phyloP scores from a whole-genome alignment of 2,329 filamentous ascomycete species.

The Sarocladium brachiariae region DNA sequence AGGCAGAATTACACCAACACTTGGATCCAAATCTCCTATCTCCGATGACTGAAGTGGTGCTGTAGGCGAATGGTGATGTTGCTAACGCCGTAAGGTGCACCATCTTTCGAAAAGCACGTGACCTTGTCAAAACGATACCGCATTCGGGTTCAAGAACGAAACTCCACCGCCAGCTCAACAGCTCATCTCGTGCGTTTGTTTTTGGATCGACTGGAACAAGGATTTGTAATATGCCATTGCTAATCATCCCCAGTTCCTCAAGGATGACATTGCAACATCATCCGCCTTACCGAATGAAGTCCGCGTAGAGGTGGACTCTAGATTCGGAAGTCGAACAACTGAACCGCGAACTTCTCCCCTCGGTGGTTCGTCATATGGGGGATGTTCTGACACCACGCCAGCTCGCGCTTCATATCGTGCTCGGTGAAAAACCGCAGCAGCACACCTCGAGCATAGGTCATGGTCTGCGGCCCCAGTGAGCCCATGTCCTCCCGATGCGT shows the following conservation, averaged over 20 bases:
- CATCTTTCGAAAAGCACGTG: slow-evolving; percentile 3
- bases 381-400: slow-evolving; percentile 9
- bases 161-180: no score
- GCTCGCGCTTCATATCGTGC: background rate
- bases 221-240: slow-evolving; percentile 1
- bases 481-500: slow-evolving; percentile 6
- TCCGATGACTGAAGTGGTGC: background rate
- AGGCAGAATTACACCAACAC: no score
- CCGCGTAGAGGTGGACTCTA: background rate
- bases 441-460: slow-evolving; percentile 5
- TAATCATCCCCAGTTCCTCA: background rate
- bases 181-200: no score
- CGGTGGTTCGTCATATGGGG: slow-evolving; percentile 7
- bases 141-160: no score
- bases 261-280: no score
- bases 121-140: background rate
- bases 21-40: no score
- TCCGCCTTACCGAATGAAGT: no score
- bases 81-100: background rate
- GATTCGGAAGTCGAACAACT: slow-evolving; percentile 3
- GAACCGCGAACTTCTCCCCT: slow-evolving; percentile 1
- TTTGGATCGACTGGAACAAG: background rate
- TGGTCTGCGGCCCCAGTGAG: slow-evolving; percentile 6
- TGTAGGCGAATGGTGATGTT: background rate
- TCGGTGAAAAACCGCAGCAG: background rate